Evolutionary conservation across 106 monocot species (phyloP), one percentile per base, ranked within the genome.

Genomic region (Dioscorea alata): DNA sequence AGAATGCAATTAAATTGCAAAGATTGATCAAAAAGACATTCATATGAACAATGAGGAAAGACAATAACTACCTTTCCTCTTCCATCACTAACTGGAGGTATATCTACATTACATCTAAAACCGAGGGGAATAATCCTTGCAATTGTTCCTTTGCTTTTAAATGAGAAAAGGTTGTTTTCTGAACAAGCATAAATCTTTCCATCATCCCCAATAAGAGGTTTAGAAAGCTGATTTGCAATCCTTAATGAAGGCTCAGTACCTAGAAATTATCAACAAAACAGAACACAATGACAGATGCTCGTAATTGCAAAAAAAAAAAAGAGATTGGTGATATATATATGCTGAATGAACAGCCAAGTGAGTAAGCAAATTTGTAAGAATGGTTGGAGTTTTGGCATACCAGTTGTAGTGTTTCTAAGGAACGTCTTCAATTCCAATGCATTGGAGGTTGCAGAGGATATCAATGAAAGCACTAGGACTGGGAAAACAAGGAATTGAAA

Each of bases 111-210:
- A 64, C 91, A 91, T 6, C 23, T 48, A 75, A 79, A 79, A 50
- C 69, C 48, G 18, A 96, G 82, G 69, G 88, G 80, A 70, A 91
- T 57, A 14, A 82, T 68, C 95, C 95, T 91, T 10, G 71, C 69
- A 56, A 88, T 22, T 9, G 85, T 75, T 2, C 88, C 88, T 57
- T 91, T 86, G 35, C 57, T 72, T 7, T 86, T 70, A 61, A 91
- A 96, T 31, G 77, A 81, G 58, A 91, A 42, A 58, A 91, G 67
- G 57, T 75, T 80, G 51, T 67, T 82, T 68, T 75, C 83, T 10
- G 80, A 91, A 73, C 95, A 96, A 31, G 88, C 68, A 60, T 76
- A 72, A 57, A 96, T 49, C 28, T 57, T 91, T 48, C 95, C 91
- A 49, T 88, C 79, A 13, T 76, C 68, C 17, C 64, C 67, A 14